Conservation (phyloP, 176 grass and related monocot genomes). For the Typha latifolia region DNA sequence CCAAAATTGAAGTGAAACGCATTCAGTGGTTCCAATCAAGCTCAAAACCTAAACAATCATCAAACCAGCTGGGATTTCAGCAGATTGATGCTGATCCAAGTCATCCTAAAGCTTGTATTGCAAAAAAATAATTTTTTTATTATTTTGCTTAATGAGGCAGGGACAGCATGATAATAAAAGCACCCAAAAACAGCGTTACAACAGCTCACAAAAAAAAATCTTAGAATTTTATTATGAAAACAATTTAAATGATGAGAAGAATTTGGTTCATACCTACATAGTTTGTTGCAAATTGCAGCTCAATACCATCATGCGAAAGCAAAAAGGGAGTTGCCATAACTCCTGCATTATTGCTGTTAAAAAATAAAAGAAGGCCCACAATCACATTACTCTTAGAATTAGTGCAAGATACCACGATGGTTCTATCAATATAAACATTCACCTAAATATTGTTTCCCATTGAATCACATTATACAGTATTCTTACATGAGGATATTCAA, state of each 20-base stretch:
- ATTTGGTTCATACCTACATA: conserved; percentile 54
- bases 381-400: neutral
- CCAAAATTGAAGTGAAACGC: too few relatives aligned
- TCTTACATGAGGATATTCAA: conserved; percentile 87
- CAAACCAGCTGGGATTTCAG: too few relatives aligned
- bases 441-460: neutral
- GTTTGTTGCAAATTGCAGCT: conserved; percentile 96
- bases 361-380: neutral
- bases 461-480: neutral
- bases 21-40: too few relatives aligned
- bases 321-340: conserved; percentile 81
- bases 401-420: neutral
- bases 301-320: conserved; percentile 81
- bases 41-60: too few relatives aligned
- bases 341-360: conserved; percentile 81
- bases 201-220: neutral
- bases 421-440: neutral
- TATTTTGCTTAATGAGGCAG: neutral
- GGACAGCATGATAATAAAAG: too few relatives aligned
- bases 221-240: neutral
- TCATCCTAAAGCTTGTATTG: too few relatives aligned
- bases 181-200: neutral
- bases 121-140: neutral
- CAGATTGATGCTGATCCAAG: too few relatives aligned
- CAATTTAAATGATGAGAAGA: neutral